phyloP scores from a whole-genome alignment of 106 monocot species.

The Alisma plantagoaquatica region DNA sequence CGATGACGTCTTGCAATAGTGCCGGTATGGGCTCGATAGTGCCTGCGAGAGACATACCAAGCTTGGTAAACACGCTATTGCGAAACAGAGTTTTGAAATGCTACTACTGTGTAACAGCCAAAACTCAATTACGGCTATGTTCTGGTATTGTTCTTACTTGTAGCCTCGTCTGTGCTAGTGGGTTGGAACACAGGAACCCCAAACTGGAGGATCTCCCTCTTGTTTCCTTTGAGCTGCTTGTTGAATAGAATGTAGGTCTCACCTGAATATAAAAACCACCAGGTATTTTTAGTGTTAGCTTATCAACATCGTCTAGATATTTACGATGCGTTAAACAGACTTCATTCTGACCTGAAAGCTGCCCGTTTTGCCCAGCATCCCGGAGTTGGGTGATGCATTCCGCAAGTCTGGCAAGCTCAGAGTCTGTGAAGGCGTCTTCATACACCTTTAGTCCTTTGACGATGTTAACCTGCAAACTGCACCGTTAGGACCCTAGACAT shows the following conservation, averaged over 20 bases:
- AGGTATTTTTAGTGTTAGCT: too few species aligned
- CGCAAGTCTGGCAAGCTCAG: constrained; percentile 49
- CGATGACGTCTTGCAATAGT: too few species aligned
- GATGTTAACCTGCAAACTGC: constrained; percentile 85
- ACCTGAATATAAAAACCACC: too few species aligned
- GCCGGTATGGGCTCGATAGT: constrained; percentile 56
- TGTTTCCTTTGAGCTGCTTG: constrained; percentile 80
- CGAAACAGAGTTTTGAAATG: too few species aligned
- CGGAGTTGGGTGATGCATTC: constrained; percentile 72
- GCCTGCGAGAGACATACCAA: too few species aligned
- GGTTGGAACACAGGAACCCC: constrained; percentile 79
- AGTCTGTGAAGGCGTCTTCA: constrained; percentile 65
- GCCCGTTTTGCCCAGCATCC: constrained; percentile 58
- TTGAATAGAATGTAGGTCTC: constrained; percentile 86
- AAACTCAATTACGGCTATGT: too few species aligned
- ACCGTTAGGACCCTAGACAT: too few species aligned
- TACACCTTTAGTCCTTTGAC: constrained; percentile 85
- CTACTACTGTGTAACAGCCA: too few species aligned
- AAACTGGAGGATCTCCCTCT: constrained; percentile 87
- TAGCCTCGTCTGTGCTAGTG: constrained; percentile 42
- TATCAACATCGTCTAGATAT: too few species aligned
- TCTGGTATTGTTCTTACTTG: constrained; percentile 29
- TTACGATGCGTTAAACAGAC: too few species aligned
- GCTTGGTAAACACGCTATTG: too few species aligned
- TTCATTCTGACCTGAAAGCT: constrained; percentile 67